A percentile compares a stretch with the other conserved stretches of the same genome.
These are phyloP conservation scores for Fraxinus platypoda DNA, from an alignment of 305 asterid genomes.

Conservation along the genomic window DNA sequence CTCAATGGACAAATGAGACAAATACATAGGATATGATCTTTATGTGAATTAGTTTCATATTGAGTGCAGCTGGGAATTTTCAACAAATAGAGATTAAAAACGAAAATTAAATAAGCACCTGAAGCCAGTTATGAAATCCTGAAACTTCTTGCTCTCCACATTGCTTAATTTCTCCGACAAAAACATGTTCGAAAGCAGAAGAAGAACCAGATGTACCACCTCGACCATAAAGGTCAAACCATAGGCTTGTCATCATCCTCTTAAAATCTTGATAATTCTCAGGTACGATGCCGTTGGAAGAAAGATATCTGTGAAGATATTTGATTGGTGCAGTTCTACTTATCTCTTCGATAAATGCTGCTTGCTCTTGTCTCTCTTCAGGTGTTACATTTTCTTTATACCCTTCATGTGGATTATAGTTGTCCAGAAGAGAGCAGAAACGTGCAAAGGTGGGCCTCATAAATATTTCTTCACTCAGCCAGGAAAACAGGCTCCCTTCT, in stretches of 20 bases:
- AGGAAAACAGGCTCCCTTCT: slow-evolving; percentile 67
- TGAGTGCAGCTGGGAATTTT: background rate
- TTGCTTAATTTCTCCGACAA: slow-evolving; percentile 92
- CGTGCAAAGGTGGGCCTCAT: slow-evolving; percentile 67
- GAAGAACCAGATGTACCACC: slow-evolving; percentile 83
- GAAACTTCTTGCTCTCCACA: slow-evolving; percentile 72
- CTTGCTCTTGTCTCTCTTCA: slow-evolving; percentile 77
- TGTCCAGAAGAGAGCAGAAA: slow-evolving; percentile 86
- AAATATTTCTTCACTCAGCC: slow-evolving; percentile 68
- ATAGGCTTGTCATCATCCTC: slow-evolving; percentile 57
- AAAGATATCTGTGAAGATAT: slow-evolving; percentile 74
- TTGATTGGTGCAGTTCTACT: slow-evolving; percentile 86
- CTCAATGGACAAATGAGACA: background rate
- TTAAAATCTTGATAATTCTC: slow-evolving; percentile 59
- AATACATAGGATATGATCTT: background rate
- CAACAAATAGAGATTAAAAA: background rate
- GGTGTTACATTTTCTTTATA: slow-evolving; percentile 74
- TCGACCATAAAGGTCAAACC: slow-evolving; percentile 88
- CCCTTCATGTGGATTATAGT: slow-evolving; percentile 85
- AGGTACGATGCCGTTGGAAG: slow-evolving; percentile 50
- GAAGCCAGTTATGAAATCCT: slow-evolving; percentile 98
- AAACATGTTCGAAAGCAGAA: slow-evolving; percentile 97
- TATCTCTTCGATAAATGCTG: slow-evolving; percentile 85
- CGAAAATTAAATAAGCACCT: slow-evolving; percentile 43
- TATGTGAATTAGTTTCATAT: background rate